Evolutionary conservation across 2,329 filamentous ascomycete genomes (phyloP).

Genomic region (Exophiala sp.): DNA sequence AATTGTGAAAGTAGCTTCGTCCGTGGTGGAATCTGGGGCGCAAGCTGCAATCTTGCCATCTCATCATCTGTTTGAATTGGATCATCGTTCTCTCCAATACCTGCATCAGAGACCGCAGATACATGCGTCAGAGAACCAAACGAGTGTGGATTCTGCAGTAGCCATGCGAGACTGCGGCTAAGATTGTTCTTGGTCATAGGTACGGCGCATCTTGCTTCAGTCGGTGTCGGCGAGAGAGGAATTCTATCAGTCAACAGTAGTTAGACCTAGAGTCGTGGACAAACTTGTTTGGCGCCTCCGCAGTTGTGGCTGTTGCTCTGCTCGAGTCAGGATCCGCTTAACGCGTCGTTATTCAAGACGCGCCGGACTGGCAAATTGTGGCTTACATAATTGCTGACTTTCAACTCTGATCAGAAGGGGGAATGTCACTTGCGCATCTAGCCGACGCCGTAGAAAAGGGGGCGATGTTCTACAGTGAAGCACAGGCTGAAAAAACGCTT

Average conservation of each 20-base stretch:
- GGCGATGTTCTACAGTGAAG: no score
- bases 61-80: constrained; percentile 18
- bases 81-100: constrained; percentile 14
- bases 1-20: constrained; percentile 34
- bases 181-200: constrained; percentile 48
- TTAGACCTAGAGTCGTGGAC: no score
- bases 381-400: not conserved
- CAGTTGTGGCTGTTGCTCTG: not conserved
- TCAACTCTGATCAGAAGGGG: no score
- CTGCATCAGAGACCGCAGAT: constrained; percentile 10
- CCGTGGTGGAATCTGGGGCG: constrained; percentile 38
- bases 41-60: constrained; percentile 44
- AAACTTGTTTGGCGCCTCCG: constrained; percentile 1
- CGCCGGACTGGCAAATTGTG: not conserved
- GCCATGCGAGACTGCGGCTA: constrained; percentile 42
- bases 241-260: not conserved
- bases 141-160: constrained; percentile 37
- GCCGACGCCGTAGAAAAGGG: no score
- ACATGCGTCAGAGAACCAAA: constrained; percentile 25
- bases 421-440: no score
- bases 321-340: not conserved
- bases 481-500: no score
- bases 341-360: constrained; percentile 1
- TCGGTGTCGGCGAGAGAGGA: not conserved
- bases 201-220: constrained; percentile 23